Conservation (phyloP, 768 basidiomycete genomes). For the Postia placenta region DNA sequence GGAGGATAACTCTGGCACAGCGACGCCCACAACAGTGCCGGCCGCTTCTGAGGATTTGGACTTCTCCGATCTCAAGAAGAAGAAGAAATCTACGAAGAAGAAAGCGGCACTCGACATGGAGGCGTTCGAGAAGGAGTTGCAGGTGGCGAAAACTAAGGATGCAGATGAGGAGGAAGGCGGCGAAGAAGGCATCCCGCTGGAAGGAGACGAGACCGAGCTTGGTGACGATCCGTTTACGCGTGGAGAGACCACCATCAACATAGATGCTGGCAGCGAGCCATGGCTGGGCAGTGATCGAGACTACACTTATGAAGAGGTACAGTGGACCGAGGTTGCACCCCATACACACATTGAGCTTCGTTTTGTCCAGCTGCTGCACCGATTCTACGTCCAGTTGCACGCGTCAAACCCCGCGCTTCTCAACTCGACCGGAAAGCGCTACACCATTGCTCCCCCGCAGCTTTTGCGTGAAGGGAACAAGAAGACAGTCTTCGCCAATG, state of each 20-base stretch:
- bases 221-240: constrained; percentile 86
- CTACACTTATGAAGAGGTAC: constrained; percentile 91
- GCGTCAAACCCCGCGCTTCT: constrained; percentile 90
- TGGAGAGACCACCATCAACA: constrained; percentile 43
- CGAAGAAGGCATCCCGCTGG: constrained; percentile 58
- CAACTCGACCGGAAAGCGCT: constrained; percentile 82
- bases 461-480: constrained; percentile 95
- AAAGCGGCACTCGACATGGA: constrained; percentile 87
- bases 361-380: constrained; percentile 67
- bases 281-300: constrained; percentile 94
- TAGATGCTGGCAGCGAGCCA: constrained; percentile 75
- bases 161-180: constrained; percentile 51
- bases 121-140: constrained; percentile 91
- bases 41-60: constrained; percentile 68
- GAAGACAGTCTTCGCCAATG: constrained; percentile 94
- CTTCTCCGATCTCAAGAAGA: constrained; percentile 96
- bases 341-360: not conserved
- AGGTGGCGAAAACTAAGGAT: constrained; percentile 60
- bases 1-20: constrained; percentile 58
- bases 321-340: not conserved
- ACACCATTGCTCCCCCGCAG: constrained; percentile 95
- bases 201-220: constrained; percentile 76
- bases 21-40: constrained; percentile 51
- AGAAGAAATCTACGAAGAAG: constrained; percentile 84
- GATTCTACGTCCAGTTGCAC: constrained; percentile 89